Evolutionary conservation across 225 moss, liverwort and hornwort species (phyloP).

Genomic region (Lunularia cruciata): DNA sequence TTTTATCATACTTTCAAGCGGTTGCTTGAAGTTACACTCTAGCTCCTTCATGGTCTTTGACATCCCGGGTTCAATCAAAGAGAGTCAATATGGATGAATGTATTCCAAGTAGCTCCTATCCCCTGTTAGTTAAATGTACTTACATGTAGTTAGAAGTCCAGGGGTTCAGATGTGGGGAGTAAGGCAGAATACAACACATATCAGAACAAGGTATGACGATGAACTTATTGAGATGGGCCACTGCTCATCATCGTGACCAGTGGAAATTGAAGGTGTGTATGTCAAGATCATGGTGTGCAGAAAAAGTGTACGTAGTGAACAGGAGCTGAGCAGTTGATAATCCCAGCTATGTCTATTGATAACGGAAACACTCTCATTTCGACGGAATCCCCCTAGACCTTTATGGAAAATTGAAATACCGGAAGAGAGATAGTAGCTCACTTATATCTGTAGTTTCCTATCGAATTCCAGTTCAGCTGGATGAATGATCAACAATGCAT

Average conservation of each 20-base stretch:
- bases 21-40: slow-evolving; percentile 13
- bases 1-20: slow-evolving; percentile 14
- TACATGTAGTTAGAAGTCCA: slow-evolving; percentile 11
- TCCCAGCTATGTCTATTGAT: not conserved
- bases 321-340: not conserved
- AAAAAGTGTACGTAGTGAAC: slow-evolving; percentile 1
- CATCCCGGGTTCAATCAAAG: slow-evolving; percentile 22
- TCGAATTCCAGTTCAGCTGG: not conserved
- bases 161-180: slow-evolving; percentile 19
- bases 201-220: slow-evolving; percentile 23
- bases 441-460: not conserved
- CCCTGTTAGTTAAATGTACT: slow-evolving; percentile 8
- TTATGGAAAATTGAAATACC: not conserved
- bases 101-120: slow-evolving; percentile 28
- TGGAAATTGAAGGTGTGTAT: slow-evolving; percentile 8
- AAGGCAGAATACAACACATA: not conserved
- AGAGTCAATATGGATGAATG: slow-evolving; percentile 26
- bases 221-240: slow-evolving; percentile 18
- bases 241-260: slow-evolving; percentile 10
- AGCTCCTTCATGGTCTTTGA: slow-evolving; percentile 17
- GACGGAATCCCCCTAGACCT: not conserved
- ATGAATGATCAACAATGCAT: not conserved
- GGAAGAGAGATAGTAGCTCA: slow-evolving; percentile 1
- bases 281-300: slow-evolving; percentile 11
- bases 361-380: slow-evolving; percentile 9